These are phyloP conservation scores for Globisporangium rhizosaccharum DNA, from an alignment of 352 stramenopile genomes.

Conservation along the genomic window DNA sequence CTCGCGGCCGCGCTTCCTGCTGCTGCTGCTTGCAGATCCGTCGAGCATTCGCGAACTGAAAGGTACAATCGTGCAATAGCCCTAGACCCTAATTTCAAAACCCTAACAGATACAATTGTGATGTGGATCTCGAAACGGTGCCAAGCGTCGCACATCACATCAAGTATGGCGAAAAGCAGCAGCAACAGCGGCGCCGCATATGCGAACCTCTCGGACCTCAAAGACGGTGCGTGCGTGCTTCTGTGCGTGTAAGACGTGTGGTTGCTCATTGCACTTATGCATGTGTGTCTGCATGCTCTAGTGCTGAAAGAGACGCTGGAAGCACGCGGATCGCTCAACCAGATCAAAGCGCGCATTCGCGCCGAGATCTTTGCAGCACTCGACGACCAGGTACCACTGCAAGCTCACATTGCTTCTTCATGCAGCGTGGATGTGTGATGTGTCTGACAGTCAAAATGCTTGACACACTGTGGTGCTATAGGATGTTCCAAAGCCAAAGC, in stretches of 20 bases:
- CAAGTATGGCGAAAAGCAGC: slow-evolving; percentile 3
- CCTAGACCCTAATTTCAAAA: background rate
- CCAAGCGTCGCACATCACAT: background rate
- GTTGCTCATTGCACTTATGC: background rate
- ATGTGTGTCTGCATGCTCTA: slow-evolving; percentile 13
- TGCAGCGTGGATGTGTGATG: background rate
- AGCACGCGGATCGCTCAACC: slow-evolving; percentile 60
- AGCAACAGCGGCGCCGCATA: slow-evolving; percentile 7
- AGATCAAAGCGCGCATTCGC: slow-evolving; percentile 82
- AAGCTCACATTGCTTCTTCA: background rate
- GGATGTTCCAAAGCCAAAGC: slow-evolving; percentile 59
- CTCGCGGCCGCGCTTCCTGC: slow-evolving; percentile 10
- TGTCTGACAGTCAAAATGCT: too few relatives aligned
- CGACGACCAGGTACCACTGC: slow-evolving; percentile 54
- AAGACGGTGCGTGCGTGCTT: slow-evolving; percentile 27
- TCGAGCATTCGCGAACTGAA: background rate
- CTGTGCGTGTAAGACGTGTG: background rate
- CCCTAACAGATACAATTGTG: background rate
- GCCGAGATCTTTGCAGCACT: slow-evolving; percentile 82
- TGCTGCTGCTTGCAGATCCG: background rate
- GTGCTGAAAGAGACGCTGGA: slow-evolving; percentile 83
- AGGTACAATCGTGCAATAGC: background rate
- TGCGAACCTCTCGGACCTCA: slow-evolving; percentile 51
- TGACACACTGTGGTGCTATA: background rate
- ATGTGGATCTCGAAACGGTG: background rate